Evolutionary conservation across 1,284 basidiomycete genomes (phyloP).

Genomic region (Tilletia caries): DNA sequence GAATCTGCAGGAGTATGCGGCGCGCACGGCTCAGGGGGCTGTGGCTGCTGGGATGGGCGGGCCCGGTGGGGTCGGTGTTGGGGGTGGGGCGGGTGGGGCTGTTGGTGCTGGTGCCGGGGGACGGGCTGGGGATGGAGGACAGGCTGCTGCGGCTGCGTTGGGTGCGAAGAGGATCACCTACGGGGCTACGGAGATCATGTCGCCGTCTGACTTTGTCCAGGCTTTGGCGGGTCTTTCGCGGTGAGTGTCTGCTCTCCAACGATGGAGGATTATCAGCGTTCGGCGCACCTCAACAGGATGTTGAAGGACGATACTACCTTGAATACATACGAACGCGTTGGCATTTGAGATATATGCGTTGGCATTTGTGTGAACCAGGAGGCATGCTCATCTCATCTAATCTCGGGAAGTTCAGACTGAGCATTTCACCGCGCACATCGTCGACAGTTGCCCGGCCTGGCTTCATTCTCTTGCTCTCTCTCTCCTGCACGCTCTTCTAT

Average conservation of each 20-base stretch:
- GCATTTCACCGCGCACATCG: too few species aligned
- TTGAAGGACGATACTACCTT: too few species aligned
- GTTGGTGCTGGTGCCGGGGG: slow-evolving; percentile 33
- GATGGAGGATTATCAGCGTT: background rate
- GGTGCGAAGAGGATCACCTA: slow-evolving; percentile 69
- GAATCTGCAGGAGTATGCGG: slow-evolving; percentile 63
- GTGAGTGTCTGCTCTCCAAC: background rate
- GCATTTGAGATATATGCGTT: too few species aligned
- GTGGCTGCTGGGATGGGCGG: slow-evolving; percentile 32
- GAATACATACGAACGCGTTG: too few species aligned
- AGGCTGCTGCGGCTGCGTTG: slow-evolving; percentile 12
- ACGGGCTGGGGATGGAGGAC: slow-evolving; percentile 40
- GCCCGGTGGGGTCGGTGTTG: slow-evolving; percentile 20
- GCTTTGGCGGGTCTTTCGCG: slow-evolving; percentile 58
- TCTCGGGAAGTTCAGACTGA: too few species aligned
- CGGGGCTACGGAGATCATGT: slow-evolving; percentile 90
- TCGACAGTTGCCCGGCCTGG: too few species aligned
- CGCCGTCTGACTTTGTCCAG: slow-evolving; percentile 77
- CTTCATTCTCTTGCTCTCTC: too few species aligned
- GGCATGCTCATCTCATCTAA: too few species aligned
- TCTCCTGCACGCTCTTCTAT: too few species aligned
- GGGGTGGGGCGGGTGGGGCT: slow-evolving; percentile 24
- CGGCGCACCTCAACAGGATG: too few species aligned
- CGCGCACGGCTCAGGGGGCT: slow-evolving; percentile 19
- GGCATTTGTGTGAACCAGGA: too few species aligned